These are phyloP conservation scores for Claviceps africana DNA, from an alignment of 2,329 filamentous ascomycete species.

Conservation along the genomic window DNA sequence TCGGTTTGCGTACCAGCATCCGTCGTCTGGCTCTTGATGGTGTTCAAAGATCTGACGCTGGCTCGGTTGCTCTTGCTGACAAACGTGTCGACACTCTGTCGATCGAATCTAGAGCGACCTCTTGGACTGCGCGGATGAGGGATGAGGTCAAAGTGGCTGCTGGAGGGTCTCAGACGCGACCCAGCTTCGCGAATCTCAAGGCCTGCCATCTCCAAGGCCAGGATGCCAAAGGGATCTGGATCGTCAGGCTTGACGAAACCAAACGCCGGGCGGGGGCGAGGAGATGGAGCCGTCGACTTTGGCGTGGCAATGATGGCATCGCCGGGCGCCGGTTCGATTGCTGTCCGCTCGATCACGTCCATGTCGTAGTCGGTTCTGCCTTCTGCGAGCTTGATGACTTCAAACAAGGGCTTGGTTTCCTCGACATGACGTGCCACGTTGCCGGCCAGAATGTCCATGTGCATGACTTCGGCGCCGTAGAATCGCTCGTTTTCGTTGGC, in stretches of 20 bases:
- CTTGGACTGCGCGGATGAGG: conserved; percentile 63
- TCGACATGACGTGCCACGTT: conserved; percentile 40
- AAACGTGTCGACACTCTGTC: conserved; percentile 57
- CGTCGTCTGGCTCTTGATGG: conserved; percentile 56
- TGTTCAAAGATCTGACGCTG: conserved; percentile 62
- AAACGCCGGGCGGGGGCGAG: conserved; percentile 46
- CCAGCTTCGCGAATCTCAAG: conserved; percentile 86
- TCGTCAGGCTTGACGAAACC: conserved; percentile 69
- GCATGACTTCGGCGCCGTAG: conserved; percentile 34
- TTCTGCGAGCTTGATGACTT: conserved; percentile 79
- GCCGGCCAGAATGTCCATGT: conserved; percentile 43
- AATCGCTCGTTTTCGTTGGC: conserved; percentile 47
- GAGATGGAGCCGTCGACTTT: conserved; percentile 19
- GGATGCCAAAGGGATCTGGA: conserved; percentile 81
- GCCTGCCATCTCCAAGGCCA: conserved; percentile 80
- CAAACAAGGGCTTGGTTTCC: conserved; percentile 49
- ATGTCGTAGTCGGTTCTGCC: conserved; percentile 65
- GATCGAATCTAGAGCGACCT: conserved; percentile 41
- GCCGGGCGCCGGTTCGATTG: conserved; percentile 56
- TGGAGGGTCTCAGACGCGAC: conserved; percentile 50
- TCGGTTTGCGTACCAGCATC: conserved; percentile 53
- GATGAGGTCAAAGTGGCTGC: conserved; percentile 71
- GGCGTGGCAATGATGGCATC: conserved; percentile 49
- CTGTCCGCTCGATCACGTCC: conserved; percentile 47
- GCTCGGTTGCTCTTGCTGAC: conserved; percentile 48